Evolutionary conservation across 345 rosid species (phyloP).

Genomic region (Cardamine occulta): DNA sequence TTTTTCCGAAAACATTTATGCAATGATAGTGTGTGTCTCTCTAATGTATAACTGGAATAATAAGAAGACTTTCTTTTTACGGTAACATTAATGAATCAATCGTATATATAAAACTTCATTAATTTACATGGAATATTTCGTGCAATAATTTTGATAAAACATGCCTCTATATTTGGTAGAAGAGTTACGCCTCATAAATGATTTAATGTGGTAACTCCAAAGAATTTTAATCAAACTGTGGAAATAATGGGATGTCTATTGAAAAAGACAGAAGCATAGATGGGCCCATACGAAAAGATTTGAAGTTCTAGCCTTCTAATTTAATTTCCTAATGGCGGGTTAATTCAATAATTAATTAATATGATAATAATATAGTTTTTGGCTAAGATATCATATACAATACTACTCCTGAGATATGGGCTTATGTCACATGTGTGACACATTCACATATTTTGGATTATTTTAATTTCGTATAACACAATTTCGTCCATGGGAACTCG

Average conservation of each 20-base stretch:
- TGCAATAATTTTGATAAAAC: not conserved
- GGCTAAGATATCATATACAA: not conserved
- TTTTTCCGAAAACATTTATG: not conserved
- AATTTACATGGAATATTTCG: too few species aligned
- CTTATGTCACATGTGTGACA: slow-evolving; percentile 16
- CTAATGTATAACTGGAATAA: not conserved
- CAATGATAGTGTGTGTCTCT: not conserved
- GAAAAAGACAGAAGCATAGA: not conserved
- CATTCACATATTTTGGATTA: not conserved
- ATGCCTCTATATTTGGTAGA: not conserved
- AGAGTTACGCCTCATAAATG: not conserved
- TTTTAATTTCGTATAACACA: not conserved
- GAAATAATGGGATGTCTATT: slow-evolving; percentile 6
- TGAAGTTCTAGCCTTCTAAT: not conserved
- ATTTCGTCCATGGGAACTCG: slow-evolving; percentile 12
- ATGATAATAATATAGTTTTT: not conserved
- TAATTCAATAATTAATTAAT: too few species aligned
- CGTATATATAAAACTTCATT: too few species aligned
- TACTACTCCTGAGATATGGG: not conserved
- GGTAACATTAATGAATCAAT: not conserved
- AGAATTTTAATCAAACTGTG: not conserved
- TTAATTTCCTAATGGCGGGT: not conserved
- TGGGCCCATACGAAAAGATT: not conserved
- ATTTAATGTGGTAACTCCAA: not conserved
- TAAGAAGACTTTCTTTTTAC: too few species aligned